phyloP scores from a whole-genome alignment of 106 monocot genomes.

The Dioscorea dumetorum region DNA sequence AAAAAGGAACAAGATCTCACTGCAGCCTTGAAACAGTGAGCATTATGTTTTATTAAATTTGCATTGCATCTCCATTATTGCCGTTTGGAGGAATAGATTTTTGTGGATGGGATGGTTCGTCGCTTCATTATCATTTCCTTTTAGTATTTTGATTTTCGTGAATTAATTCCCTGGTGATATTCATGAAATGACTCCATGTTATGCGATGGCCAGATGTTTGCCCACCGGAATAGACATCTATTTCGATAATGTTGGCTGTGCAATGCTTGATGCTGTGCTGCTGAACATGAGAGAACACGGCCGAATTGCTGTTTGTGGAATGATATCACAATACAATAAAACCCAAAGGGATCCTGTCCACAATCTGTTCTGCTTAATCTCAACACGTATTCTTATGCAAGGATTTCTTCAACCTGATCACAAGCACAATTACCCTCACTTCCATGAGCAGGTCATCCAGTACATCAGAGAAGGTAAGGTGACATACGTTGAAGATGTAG shows the following conservation, averaged over 20 bases:
- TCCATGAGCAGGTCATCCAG: constrained; percentile 19
- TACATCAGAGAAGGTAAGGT: constrained; percentile 38
- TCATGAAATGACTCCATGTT: no score
- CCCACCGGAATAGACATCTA: constrained; percentile 47
- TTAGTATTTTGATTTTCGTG: no score
- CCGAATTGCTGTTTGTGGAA: constrained; percentile 38
- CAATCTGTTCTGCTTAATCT: constrained; percentile 21
- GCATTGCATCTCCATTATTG: neutral
- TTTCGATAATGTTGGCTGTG: constrained; percentile 51
- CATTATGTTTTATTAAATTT: neutral
- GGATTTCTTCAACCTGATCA: constrained; percentile 32
- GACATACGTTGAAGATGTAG: constrained; percentile 34
- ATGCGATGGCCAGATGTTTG: constrained; percentile 10
- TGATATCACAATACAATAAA: constrained; percentile 44
- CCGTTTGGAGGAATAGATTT: neutral
- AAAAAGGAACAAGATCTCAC: constrained; percentile 16
- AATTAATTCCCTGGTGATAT: no score
- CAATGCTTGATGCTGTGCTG: constrained; percentile 49
- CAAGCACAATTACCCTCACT: constrained; percentile 28
- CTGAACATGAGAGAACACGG: constrained; percentile 36
- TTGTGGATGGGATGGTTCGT: no score
- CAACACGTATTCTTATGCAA: constrained; percentile 31
- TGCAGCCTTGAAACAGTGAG: constrained; percentile 14
- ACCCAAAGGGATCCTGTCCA: constrained; percentile 16
- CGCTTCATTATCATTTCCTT: no score